Evolutionary conservation across 1,139 yeast species (phyloP), one percentile per base, ranked within the genome.

Genomic region (Ogataea hybrid): DNA sequence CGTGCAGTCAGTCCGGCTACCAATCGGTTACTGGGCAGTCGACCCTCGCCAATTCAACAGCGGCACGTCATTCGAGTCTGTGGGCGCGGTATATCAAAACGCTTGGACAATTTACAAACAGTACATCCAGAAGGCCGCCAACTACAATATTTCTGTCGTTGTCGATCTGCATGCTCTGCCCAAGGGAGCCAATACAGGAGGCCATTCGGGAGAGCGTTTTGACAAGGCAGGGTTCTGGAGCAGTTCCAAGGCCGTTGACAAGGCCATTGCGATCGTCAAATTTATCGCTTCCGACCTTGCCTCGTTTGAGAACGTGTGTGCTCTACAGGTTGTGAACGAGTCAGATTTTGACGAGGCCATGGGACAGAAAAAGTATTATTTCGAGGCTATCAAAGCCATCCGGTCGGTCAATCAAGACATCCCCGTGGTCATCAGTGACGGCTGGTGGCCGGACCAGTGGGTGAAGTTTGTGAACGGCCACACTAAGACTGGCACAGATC

Each of bases 391-490:
- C 30, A 69, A 71, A 32, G 73, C 74, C 43, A 81, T 90, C 35
- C 71, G 94, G 32, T 62, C 65, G 20, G 68, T 69, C 9, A 84
- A 87, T 56, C 42, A 60, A 0, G 65, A 65, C 4, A 63, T 88
- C 22, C 96, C 96, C 0, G 69, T 92, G 7, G 67, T 85, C 14
- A 84, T 92, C 38, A 86, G 96, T 2, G 97, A 92, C 60, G 96
- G 96, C 3, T 92, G 97, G 97, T 83, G 89, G 81, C 75, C 94
- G 4, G 76, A 76, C 47, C 86, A 78, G 57, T 87, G 92, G 89
- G 81, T 75, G 15, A 70, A 80, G 43, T 86, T 87, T 82, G 65
- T 87, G 5, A 71, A 70, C 46, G 60, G 64, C 6, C 57, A 62
- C 14, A 74, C 73, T 33, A 56, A 64, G 25, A 56, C 62, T 5